phyloP scores from a whole-genome alignment of 306 rosid species.

The Medicago ruthenica region DNA sequence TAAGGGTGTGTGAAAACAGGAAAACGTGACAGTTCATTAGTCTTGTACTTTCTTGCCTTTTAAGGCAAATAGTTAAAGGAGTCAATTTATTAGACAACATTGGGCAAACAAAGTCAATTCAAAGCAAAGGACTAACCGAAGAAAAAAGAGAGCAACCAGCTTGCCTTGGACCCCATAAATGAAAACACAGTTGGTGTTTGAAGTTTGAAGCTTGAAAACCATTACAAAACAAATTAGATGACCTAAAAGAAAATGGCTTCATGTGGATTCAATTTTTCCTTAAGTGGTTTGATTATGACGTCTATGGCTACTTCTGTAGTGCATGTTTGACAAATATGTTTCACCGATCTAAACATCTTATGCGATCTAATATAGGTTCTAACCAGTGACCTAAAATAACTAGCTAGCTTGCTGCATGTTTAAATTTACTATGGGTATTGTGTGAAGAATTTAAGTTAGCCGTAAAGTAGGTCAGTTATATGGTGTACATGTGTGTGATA shows the following conservation, averaged over 20 bases:
- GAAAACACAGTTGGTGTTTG: conserved; percentile 9
- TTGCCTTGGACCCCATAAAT: conserved; percentile 29
- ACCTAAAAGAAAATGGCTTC: conserved; percentile 20
- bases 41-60: conserved; percentile 39
- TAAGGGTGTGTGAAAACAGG: conserved; percentile 31
- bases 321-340: conserved; percentile 34
- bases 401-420: neutral
- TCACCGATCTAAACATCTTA: conserved; percentile 20
- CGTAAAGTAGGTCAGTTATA: no score
- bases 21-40: conserved; percentile 34
- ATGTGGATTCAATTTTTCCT: conserved; percentile 17
- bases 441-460: neutral
- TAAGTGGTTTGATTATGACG: neutral
- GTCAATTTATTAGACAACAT: conserved; percentile 35
- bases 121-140: neutral
- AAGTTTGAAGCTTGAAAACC: conserved; percentile 30
- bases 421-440: neutral
- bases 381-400: neutral
- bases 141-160: neutral
- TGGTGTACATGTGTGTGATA: no score
- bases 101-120: conserved; percentile 38
- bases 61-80: conserved; percentile 37
- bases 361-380: neutral
- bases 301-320: conserved; percentile 12
- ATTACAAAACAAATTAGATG: conserved; percentile 30